phyloP scores from a whole-genome alignment of 306 rosid species.

The Corylus americana region DNA sequence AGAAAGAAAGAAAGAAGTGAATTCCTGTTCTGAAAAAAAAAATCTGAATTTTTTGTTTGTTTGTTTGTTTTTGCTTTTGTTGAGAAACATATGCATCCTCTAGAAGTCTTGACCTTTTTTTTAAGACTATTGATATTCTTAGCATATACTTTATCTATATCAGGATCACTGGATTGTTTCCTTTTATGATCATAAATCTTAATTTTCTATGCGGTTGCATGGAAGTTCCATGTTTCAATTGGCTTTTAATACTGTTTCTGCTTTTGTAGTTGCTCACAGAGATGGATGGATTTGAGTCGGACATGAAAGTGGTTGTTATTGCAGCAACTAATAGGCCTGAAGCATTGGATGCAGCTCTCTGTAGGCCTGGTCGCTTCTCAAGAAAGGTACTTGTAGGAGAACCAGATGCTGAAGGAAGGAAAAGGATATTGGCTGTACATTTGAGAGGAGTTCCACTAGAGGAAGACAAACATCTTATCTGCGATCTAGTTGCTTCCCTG shows the following conservation, averaged over 20 bases:
- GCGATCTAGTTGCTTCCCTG: slow-evolving; percentile 77
- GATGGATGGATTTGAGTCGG: slow-evolving; percentile 98
- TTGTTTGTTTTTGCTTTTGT: not conserved
- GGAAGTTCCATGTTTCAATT: not conserved
- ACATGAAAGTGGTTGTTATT: slow-evolving; percentile 78
- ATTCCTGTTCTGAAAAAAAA: not conserved
- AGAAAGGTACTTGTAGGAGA: slow-evolving; percentile 90
- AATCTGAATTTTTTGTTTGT: not conserved
- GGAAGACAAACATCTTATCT: slow-evolving; percentile 66
- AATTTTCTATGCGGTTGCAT: not conserved
- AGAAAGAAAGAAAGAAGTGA: not conserved
- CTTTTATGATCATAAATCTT: not conserved
- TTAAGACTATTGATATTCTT: not conserved
- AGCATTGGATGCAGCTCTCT: slow-evolving; percentile 93
- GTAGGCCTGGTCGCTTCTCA: slow-evolving; percentile 97
- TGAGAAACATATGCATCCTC: not conserved
- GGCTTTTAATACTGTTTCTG: slow-evolving; percentile 17
- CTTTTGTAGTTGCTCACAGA: slow-evolving; percentile 80
- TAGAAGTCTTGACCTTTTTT: not conserved
- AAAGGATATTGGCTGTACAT: slow-evolving; percentile 88
- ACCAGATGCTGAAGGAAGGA: slow-evolving; percentile 94
- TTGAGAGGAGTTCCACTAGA: slow-evolving; percentile 86
- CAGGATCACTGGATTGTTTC: slow-evolving; percentile 8
- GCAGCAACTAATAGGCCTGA: slow-evolving; percentile 97
- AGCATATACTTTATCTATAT: slow-evolving; percentile 9